Evolutionary conservation across 768 basidiomycete genomes (phyloP), one percentile per base, ranked within the genome.

Genomic region (Strobilomyces dryophilus): DNA sequence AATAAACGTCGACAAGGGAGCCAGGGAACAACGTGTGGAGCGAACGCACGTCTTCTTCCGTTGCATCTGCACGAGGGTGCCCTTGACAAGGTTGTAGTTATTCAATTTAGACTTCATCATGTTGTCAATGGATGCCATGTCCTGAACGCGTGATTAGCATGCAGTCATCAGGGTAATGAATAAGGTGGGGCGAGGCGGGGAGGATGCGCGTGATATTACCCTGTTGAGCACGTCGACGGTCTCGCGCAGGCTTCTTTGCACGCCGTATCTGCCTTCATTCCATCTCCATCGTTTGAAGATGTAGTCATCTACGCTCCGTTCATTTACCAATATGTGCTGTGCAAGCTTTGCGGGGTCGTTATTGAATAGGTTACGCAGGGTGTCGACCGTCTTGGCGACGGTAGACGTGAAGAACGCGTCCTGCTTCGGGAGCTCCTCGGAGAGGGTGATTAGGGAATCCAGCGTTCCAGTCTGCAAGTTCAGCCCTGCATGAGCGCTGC

Each of bases 331-430:
- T 36, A 87, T 73, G 64, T 94, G 89, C 64, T 89, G 88, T 14
- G 76, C 71, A 46, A 90, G 78, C 66, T 86, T 90, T 47, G 76
- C 67, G 5, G 87, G 81, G 62, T 97, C 92, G 61, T 95, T 95
- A 66, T 92, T 92, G 42, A 94, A 73, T 50, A 99, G 79, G 59
- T 87, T 91, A 45, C 94, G 87, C 50, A 98, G 79, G 0, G 93
- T 94, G 65, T 98, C 97, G 46, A 98, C 93, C 8, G 85, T 85
- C 76, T 95, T 98, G 44, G 92, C 92, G 56, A 95, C 87, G 8
- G 84, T 84, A 14, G 80, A 74, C 2, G 93, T 97, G 74, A 98
- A 95, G 76, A 81, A 84, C 36, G 78, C 65, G 62, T 98, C 97
- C 53, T 89, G 84, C 74, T 98, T 99, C 8, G 94, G 92, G 37